These are phyloP conservation scores for Aspergillus haitiensis DNA, from an alignment of 495 filamentous ascomycete species.

Conservation along the genomic window DNA sequence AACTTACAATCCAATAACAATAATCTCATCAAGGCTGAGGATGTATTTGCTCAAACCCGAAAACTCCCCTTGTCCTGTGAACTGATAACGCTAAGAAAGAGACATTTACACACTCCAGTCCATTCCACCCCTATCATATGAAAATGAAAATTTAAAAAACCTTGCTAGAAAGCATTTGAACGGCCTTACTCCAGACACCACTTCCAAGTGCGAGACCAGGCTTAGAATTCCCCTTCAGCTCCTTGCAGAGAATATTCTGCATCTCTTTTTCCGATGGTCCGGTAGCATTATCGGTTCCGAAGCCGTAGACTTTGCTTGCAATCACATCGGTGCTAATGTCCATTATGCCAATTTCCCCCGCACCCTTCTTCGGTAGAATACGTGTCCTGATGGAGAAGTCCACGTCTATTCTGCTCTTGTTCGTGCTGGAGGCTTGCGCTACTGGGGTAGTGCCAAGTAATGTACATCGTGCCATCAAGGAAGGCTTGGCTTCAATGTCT, in stretches of 20 bases:
- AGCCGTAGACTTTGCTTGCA: conserved; percentile 50
- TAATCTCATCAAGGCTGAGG: too few species aligned
- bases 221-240: conserved; percentile 27
- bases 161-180: conserved; percentile 38
- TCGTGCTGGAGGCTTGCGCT: conserved; percentile 20
- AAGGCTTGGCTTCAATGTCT: conserved; percentile 28
- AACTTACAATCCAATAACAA: too few species aligned
- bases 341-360: conserved; percentile 31
- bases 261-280: conserved; percentile 41
- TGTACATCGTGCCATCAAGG: conserved; percentile 43
- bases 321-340: conserved; percentile 43
- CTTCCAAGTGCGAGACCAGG: conserved; percentile 34
- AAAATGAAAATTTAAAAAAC: conserved; percentile 26
- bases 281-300: conserved; percentile 33
- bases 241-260: conserved; percentile 38
- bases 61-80: too few species aligned
- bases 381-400: conserved; percentile 44
- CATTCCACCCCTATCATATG: background rate
- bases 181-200: conserved; percentile 46
- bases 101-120: too few species aligned
- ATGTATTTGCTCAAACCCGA: too few species aligned
- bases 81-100: too few species aligned
- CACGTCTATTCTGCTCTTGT: conserved; percentile 38
- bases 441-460: conserved; percentile 32
- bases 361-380: conserved; percentile 19